Conservation (phyloP, 345 rosid genomes). For the Sisymbrium altissimum region DNA sequence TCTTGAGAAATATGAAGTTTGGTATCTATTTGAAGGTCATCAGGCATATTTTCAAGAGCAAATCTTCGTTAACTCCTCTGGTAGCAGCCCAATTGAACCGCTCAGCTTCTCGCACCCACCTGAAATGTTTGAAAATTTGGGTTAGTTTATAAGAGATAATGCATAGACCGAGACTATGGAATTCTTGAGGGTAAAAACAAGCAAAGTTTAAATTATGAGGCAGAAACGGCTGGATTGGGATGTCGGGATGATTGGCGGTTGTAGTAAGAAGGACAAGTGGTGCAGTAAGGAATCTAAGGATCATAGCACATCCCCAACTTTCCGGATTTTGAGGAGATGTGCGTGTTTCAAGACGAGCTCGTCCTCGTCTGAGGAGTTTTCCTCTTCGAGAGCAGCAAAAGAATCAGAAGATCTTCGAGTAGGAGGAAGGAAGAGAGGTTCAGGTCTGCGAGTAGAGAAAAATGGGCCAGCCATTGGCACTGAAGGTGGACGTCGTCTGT, state of each 20-base stretch:
- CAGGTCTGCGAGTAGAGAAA: neutral
- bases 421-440: neutral
- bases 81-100: constrained; percentile 85
- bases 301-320: constrained; percentile 49
- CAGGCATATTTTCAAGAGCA: constrained; percentile 71
- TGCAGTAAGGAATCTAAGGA: neutral
- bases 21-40: constrained; percentile 86
- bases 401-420: constrained; percentile 20
- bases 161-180: neutral
- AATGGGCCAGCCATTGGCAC: neutral
- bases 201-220: neutral
- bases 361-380: constrained; percentile 29
- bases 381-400: constrained; percentile 37
- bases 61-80: constrained; percentile 79
- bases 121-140: constrained; percentile 10
- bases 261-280: neutral
- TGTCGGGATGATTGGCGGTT: neutral
- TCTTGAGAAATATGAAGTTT: constrained; percentile 71
- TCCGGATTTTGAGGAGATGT: constrained; percentile 79
- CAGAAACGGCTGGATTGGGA: neutral
- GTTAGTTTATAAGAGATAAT: neutral
- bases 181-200: neutral
- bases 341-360: constrained; percentile 47
- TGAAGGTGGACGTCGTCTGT: neutral
- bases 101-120: constrained; percentile 84